Evolutionary conservation across 441 rosid genomes (phyloP).

Genomic region (Croton setiger): DNA sequence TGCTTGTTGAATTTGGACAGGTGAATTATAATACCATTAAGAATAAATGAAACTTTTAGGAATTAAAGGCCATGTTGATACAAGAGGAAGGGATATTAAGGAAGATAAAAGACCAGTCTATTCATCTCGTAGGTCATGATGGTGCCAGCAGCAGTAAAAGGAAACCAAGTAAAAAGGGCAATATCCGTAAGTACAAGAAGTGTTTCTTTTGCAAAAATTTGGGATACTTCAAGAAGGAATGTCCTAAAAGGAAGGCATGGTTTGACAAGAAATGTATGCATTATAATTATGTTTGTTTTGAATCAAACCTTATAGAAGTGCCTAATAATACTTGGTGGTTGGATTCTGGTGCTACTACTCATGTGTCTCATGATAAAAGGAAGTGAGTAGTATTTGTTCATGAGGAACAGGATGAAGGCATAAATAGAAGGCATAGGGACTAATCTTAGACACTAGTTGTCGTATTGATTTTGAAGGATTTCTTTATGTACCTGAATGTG

Average conservation of each 20-base stretch:
- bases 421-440: conserved; percentile 1
- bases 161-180: too few relatives aligned
- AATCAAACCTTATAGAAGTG: conserved; percentile 12
- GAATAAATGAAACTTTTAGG: conserved; percentile 17
- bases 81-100: too few relatives aligned
- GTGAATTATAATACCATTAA: conserved; percentile 21
- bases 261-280: conserved; percentile 13
- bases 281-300: conserved; percentile 4
- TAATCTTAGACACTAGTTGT: background rate
- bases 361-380: conserved; percentile 4
- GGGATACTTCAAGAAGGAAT: too few relatives aligned
- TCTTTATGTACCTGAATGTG: too few relatives aligned
- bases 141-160: too few relatives aligned
- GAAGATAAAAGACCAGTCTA: too few relatives aligned
- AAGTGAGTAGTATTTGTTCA: background rate
- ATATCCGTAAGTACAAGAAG: too few relatives aligned
- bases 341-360: conserved; percentile 11
- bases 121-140: too few relatives aligned
- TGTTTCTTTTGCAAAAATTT: too few relatives aligned
- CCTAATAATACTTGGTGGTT: conserved; percentile 15
- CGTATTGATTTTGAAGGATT: too few relatives aligned
- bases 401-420: background rate
- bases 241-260: too few relatives aligned
- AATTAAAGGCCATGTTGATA: conserved; percentile 5
- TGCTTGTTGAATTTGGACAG: conserved; percentile 11